Evolutionary conservation across 169 alveolate genomes (phyloP).

Genomic region (Cryptosporidium xiaoi): DNA sequence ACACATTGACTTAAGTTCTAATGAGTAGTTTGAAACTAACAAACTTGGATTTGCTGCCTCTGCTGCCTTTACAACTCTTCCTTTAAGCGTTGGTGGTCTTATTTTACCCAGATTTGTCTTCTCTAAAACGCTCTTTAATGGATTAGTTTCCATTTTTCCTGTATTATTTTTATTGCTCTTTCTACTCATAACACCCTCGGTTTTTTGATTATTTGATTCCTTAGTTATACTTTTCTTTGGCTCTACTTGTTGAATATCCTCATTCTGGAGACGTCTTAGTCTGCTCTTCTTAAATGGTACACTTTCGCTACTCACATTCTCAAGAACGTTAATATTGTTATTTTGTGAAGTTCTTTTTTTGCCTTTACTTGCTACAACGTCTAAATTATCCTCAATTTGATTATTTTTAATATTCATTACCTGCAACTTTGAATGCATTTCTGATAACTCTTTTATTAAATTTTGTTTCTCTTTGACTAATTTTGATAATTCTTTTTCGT

Average conservation of each 20-base stretch:
- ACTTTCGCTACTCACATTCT: background rate
- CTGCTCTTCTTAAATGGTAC: constrained; percentile 38
- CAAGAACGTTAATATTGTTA: background rate
- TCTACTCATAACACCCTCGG: too few species aligned
- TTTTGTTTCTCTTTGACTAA: constrained; percentile 17
- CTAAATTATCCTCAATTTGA: background rate
- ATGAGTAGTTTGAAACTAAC: background rate
- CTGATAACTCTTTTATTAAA: constrained; percentile 15
- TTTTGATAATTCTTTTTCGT: constrained; percentile 20
- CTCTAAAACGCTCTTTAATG: constrained; percentile 22
- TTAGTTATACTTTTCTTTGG: constrained; percentile 21
- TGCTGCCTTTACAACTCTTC: constrained; percentile 62
- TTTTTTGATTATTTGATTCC: constrained; percentile 13
- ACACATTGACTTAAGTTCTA: constrained; percentile 41
- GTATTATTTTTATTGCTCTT: background rate
- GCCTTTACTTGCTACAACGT: background rate
- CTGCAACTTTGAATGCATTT: constrained; percentile 9
- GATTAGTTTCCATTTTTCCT: constrained; percentile 1
- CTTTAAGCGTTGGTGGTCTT: constrained; percentile 24
- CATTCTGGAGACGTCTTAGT: constrained; percentile 49
- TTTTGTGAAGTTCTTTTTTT: background rate
- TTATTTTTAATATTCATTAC: background rate
- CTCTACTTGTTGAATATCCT: constrained; percentile 13
- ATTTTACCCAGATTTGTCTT: constrained; percentile 65
- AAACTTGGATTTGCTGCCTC: constrained; percentile 60